A percentile compares a stretch with the other conserved stretches of the same genome.
These are phyloP conservation scores for Apiospora pterosperma DNA, from an alignment of 2,329 filamentous ascomycete species.

Conservation along the genomic window DNA sequence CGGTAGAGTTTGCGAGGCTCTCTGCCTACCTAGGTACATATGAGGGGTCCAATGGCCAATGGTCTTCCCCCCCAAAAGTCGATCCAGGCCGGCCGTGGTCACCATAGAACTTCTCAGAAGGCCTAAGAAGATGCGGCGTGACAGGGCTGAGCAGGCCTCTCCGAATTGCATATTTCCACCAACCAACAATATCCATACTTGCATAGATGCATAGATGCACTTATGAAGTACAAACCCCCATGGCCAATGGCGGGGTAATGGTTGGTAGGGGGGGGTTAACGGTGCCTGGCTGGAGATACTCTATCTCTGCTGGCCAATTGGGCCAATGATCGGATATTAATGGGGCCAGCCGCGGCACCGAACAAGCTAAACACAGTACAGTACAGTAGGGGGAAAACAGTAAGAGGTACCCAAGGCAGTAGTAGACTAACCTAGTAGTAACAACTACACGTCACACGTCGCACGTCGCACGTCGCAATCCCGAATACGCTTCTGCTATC, in stretches of 20 bases:
- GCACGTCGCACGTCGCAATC: slow-evolving; percentile 2
- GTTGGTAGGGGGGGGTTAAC: slow-evolving; percentile 2
- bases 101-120: slow-evolving; percentile 6
- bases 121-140: slow-evolving; percentile 2
- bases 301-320: background rate
- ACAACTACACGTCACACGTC: slow-evolving; percentile 7
- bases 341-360: background rate
- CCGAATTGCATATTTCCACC: no score
- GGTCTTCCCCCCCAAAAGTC: background rate
- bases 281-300: slow-evolving; percentile 5
- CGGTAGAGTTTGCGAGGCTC: background rate
- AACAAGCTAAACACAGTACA: background rate
- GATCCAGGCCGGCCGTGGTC: background rate
- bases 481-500: background rate
- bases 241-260: background rate
- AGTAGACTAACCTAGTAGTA: no score
- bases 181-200: no score
- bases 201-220: no score
- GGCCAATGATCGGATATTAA: background rate
- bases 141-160: slow-evolving; percentile 3
- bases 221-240: no score
- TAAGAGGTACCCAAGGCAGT: background rate
- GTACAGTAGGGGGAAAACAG: background rate
- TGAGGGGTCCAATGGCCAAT: background rate
- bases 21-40: no score